Base-by-base conservation (phyloP, 1,139 yeast genomes). In the Protomyces macrosporus region DNA sequence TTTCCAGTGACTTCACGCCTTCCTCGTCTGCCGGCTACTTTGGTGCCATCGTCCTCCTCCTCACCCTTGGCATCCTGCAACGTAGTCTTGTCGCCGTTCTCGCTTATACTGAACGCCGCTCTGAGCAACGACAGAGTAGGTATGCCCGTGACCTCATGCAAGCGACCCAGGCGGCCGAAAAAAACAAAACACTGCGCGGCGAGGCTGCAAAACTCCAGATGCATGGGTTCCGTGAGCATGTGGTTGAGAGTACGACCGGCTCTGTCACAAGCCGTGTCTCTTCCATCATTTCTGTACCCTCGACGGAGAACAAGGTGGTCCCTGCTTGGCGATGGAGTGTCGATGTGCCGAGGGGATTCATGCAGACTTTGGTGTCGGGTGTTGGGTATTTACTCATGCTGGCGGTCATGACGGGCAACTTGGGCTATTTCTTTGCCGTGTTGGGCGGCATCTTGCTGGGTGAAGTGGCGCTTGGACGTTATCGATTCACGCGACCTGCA, bases 381-480 rank as follows among this genome's bases (percentile, higher is more conserved):
- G 62, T 65, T 4, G 69, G 70, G 7, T 70, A 70, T 51, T 57
- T 71, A 37, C 69, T 71, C 30, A 71, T 71, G 73, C 52, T 71
- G 59, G 71, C 71, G n/a, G 71, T 69, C 53, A 71, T 71, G 73
- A 68, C 73, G 5, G 68, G 66, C 65, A 71, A 71, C 45, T 67
- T 71, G 36, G 73, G 73, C 32, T 71, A 71, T 63, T 71, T 71
- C 53, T 55, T 70, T 14, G 69, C 73, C 30, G 69, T 70, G 34
- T 65, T 71, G 3, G 69, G 66, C 37, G 73, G 73, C 12, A 62
- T 70, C 34, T 68, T 70, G 48, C 56, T 71, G 6, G 73, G 73
- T n/a, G 72, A 71, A 58, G 63, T 71, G 30, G 36, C 70, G 9
- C 61, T 71, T 32, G 73, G 71, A 5, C 67, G 73, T 9, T 71